Percentiles rank a stretch among this genome's conserved stretches.
Evolutionary conservation across 805 yeast species (phyloP).

Genomic region (Teunomyces cretensis): DNA sequence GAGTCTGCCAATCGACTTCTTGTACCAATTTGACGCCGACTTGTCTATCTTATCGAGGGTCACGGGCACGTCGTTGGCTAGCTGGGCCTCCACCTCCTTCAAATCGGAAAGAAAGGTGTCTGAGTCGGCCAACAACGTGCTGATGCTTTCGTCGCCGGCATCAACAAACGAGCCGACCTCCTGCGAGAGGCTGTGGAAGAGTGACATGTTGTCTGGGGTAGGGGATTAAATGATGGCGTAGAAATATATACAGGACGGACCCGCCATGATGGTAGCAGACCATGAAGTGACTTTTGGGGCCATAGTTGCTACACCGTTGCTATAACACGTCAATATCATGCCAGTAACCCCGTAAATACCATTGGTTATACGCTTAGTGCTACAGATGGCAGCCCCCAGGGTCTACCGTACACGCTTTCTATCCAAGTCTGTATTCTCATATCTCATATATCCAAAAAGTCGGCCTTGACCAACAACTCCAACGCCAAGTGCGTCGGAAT

Average conservation of each 20-base stretch:
- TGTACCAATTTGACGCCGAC: slow-evolving; percentile 33
- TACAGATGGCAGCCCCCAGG: no score
- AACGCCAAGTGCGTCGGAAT: slow-evolving; percentile 93
- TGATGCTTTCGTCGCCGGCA: slow-evolving; percentile 23
- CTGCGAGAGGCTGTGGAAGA: slow-evolving; percentile 23
- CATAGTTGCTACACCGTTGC: no score
- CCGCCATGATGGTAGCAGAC: background rate
- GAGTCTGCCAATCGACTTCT: slow-evolving; percentile 28
- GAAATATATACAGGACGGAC: background rate
- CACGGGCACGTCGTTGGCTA: slow-evolving; percentile 12
- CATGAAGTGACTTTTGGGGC: no score
- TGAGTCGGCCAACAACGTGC: slow-evolving; percentile 20
- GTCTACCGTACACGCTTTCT: no score
- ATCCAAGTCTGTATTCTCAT: no score
- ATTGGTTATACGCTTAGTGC: no score
- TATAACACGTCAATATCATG: no score
- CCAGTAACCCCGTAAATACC: no score
- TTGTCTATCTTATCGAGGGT: slow-evolving; percentile 14
- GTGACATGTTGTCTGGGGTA: slow-evolving; percentile 11
- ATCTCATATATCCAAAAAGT: slow-evolving; percentile 64
- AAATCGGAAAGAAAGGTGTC: slow-evolving; percentile 23
- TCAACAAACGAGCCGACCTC: slow-evolving; percentile 25
- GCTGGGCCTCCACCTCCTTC: slow-evolving; percentile 21
- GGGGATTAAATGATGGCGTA: slow-evolving; percentile 1
- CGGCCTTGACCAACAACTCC: slow-evolving; percentile 90